Conservation (phyloP, 495 filamentous ascomycete species). For the Viridothelium virens region DNA sequence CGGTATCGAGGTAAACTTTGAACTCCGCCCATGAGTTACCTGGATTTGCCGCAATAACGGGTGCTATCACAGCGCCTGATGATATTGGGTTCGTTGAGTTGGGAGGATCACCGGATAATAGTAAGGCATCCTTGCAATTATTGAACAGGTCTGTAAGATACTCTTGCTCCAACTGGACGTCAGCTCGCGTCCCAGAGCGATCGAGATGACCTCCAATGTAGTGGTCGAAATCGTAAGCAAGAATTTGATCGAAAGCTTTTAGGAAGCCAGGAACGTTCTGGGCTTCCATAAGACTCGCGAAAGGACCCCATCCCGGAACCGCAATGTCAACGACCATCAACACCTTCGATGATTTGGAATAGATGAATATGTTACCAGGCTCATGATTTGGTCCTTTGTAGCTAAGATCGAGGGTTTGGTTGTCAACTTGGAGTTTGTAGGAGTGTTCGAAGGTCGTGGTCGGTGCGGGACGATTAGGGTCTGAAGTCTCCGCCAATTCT, state of each 20-base stretch:
- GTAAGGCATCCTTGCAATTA: slow-evolving; percentile 31
- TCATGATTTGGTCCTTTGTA: slow-evolving; percentile 38
- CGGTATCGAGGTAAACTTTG: slow-evolving; percentile 29
- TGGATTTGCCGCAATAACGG: slow-evolving; percentile 27
- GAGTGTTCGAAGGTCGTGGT: slow-evolving; percentile 30
- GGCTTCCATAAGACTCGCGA: slow-evolving; percentile 31
- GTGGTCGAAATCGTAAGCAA: slow-evolving; percentile 37
- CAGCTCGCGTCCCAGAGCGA: slow-evolving; percentile 30
- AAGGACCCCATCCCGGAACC: slow-evolving; percentile 36
- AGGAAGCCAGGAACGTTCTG: slow-evolving; percentile 37
- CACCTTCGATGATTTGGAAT: slow-evolving; percentile 34
- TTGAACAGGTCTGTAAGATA: slow-evolving; percentile 35
- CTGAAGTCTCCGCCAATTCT: slow-evolving; percentile 21
- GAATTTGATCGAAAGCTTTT: slow-evolving; percentile 36
- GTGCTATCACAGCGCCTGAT: slow-evolving; percentile 9
- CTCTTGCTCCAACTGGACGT: slow-evolving; percentile 34
- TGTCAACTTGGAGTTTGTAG: slow-evolving; percentile 29
- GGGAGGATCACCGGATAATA: slow-evolving; percentile 19
- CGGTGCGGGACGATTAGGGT: slow-evolving; percentile 32
- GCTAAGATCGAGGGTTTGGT: slow-evolving; percentile 37
- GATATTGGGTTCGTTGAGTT: slow-evolving; percentile 20
- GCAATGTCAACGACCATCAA: slow-evolving; percentile 39
- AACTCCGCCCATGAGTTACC: slow-evolving; percentile 35
- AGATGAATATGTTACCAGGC: slow-evolving; percentile 40
- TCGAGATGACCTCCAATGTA: slow-evolving; percentile 39